Conservation (phyloP, 148 eudicot species). For the Gaultheria prostrata region DNA sequence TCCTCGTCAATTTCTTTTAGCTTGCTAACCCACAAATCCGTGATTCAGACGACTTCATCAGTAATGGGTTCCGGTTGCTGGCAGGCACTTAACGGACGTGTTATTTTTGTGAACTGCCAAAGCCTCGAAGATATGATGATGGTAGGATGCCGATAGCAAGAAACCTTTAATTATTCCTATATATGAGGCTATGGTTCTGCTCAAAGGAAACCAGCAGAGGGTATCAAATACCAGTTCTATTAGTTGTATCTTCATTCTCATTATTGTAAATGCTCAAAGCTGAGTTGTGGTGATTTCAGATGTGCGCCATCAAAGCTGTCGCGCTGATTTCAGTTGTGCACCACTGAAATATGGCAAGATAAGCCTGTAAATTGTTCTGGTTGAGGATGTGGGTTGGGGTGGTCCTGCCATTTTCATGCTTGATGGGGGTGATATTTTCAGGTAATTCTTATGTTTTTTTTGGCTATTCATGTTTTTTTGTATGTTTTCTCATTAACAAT, state of each 20-base stretch:
- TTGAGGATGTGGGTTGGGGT: conserved; percentile 38
- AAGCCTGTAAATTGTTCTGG: conserved; percentile 47
- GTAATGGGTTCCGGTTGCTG: no score
- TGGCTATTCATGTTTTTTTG: background rate
- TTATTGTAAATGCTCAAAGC: no score
- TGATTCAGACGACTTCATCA: no score
- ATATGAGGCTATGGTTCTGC: background rate
- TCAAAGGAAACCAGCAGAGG: background rate
- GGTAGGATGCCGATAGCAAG: conserved; percentile 59
- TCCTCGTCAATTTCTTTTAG: no score
- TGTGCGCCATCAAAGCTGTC: background rate
- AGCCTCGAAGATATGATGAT: conserved; percentile 30
- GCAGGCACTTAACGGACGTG: no score
- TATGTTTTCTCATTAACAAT: background rate
- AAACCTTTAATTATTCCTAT: conserved; percentile 15
- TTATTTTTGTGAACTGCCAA: no score
- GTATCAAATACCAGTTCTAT: background rate
- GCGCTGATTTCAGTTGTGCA: background rate
- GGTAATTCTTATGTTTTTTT: conserved; percentile 37
- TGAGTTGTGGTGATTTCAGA: no score
- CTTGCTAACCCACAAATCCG: no score
- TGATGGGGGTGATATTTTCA: conserved; percentile 61
- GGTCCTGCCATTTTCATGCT: conserved; percentile 77
- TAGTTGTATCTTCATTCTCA: no score
- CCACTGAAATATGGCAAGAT: background rate